Evolutionary conservation across 2,329 filamentous ascomycete genomes (phyloP).

Genomic region (Thelonectria discophora): DNA sequence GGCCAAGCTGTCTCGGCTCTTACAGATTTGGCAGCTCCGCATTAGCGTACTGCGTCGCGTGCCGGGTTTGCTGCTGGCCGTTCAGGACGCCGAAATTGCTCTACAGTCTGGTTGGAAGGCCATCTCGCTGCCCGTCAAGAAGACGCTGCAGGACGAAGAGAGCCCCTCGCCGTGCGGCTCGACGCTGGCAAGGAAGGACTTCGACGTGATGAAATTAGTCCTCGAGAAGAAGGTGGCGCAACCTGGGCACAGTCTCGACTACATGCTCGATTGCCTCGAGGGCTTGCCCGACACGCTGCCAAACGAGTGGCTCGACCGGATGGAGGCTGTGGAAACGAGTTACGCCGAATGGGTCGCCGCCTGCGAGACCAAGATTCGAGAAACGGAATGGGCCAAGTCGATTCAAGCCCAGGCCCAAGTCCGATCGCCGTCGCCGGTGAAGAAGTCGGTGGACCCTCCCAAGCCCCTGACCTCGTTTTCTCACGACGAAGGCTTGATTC

Average conservation of each 20-base stretch:
- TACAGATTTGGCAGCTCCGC: conserved; percentile 81
- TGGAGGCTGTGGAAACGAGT: conserved; percentile 80
- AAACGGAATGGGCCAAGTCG: conserved; percentile 63
- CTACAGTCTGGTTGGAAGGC: conserved; percentile 73
- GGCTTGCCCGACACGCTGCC: conserved; percentile 85
- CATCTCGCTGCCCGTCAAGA: conserved; percentile 51
- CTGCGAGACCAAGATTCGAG: conserved; percentile 77
- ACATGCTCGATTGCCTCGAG: conserved; percentile 87
- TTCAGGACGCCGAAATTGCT: conserved; percentile 73
- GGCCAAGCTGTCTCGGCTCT: conserved; percentile 74
- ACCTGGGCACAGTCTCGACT: conserved; percentile 79
- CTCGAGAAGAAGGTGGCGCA: conserved; percentile 75
- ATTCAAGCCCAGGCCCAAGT: conserved; percentile 22
- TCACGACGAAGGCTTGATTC: conserved; percentile 21
- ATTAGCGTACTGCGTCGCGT: conserved; percentile 78
- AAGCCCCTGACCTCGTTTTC: conserved; percentile 16
- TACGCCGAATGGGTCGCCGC: conserved; percentile 84
- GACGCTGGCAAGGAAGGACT: conserved; percentile 55
- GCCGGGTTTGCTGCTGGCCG: conserved; percentile 70
- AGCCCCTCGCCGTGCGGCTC: conserved; percentile 31
- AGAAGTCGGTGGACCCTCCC: conserved; percentile 22
- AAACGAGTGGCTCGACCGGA: conserved; percentile 84
- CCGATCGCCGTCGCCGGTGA: conserved; percentile 37
- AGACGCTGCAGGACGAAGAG: conserved; percentile 32
- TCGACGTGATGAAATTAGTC: conserved; percentile 66